Conservation (phyloP, 2,329 filamentous ascomycete genomes). For the Apiospora rasikravindrae region DNA sequence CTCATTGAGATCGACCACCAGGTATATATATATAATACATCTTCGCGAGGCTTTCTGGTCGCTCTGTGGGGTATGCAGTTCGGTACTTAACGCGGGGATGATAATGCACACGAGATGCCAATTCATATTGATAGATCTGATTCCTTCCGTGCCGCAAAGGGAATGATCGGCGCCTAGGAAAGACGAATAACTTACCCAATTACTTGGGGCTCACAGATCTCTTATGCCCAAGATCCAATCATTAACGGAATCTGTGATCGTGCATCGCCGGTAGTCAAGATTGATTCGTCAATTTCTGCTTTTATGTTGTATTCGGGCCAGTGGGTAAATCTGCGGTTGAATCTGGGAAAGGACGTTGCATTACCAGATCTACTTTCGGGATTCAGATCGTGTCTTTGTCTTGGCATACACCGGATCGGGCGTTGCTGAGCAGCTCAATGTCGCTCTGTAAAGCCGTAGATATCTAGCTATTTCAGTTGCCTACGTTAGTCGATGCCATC, state of each 20-base stretch:
- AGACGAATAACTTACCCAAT: neutral
- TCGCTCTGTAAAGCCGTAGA: neutral
- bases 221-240: neutral
- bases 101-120: neutral
- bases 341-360: neutral
- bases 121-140: neutral
- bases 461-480: neutral
- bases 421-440: neutral
- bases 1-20: neutral
- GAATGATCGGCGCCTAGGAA: neutral
- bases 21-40: neutral
- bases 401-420: neutral
- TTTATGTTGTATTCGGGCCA: neutral
- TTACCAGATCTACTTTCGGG: neutral
- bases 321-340: constrained; percentile 13
- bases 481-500: too few relatives aligned
- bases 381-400: neutral
- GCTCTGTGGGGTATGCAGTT: neutral
- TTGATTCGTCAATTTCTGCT: neutral
- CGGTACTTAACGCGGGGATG: neutral
- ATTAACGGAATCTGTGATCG: neutral
- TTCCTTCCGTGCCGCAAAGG: neutral
- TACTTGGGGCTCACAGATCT: neutral
- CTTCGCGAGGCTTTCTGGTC: neutral
- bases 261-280: neutral